Base-by-base conservation (phyloP, 345 rosid genomes). In the Camelina neglecta region DNA sequence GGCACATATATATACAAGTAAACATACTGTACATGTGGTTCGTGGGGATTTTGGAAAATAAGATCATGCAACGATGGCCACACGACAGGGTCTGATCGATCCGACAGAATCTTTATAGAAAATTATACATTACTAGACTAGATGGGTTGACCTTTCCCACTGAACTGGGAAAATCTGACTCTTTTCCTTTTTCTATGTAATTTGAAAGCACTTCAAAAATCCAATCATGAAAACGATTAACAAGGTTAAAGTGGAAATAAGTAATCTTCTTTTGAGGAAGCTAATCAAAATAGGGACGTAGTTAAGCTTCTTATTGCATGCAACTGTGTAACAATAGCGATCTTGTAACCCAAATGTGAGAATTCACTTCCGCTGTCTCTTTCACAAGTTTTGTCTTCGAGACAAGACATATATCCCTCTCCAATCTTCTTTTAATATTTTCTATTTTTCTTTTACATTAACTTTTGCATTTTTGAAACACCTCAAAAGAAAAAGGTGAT, bases 131-230 rank as follows among this genome's bases (percentile, higher is more conserved):
- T 55, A 26, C 20, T 45, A 62, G 75, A 69, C 67, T 67, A 35
- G 11, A 41, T 62, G 67, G 72, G 76, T 77, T 77, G 76, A 77
- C 81, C 49, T 71, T 70, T 77, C 75, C 80, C 80, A 77, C 80
- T 77, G 15, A 71, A 69, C 76, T 64, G 76, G 80, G 24, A 48
- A 77, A 71, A 57, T 57, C 55, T 64, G 23, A 58, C 60, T 9
- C 50, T 56, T 69, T 53, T 41, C 8, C 36, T 41, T 23, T 63
- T n/a, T 24, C 12, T 39, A 47, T 49, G 49, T 44, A 15, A 20
- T 70, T 62, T 38, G 8, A 45, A 55, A 50, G 3, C 66, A 57
- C 29, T 59, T 13, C 39, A 59, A 29, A 67, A 35, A 65, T 75
- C 68, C 62, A 67, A 60, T 67, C 74, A 75, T 68, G 72, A 64